Evolutionary conservation across 495 filamentous ascomycete genomes (phyloP).

Genomic region (Cudoniella acicularis): DNA sequence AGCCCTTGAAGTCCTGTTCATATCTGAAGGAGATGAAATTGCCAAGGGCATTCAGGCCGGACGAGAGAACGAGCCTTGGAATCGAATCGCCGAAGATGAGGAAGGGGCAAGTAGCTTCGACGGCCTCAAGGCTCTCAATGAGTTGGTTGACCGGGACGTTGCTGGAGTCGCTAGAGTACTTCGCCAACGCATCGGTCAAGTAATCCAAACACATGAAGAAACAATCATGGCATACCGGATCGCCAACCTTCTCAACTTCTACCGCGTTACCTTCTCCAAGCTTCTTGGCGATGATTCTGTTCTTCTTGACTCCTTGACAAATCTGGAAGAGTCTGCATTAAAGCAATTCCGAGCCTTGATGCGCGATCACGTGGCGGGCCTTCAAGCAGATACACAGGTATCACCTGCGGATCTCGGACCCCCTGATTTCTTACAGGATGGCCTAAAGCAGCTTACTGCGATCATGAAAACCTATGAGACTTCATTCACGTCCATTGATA

Average conservation of each 20-base stretch:
- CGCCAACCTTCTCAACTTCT: constrained; percentile 84
- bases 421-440: constrained; percentile 80
- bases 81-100: constrained; percentile 52
- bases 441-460: constrained; percentile 67
- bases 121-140: constrained; percentile 75
- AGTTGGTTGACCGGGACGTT: constrained; percentile 84
- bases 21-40: constrained; percentile 88
- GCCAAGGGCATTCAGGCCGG: constrained; percentile 81
- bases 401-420: constrained; percentile 66
- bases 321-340: constrained; percentile 72
- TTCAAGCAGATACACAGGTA: constrained; percentile 66
- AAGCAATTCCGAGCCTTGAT: constrained; percentile 77
- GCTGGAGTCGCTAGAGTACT: constrained; percentile 72
- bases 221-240: constrained; percentile 85
- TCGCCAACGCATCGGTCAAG: constrained; percentile 81
- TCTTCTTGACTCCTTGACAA: constrained; percentile 62
- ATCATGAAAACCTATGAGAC: constrained; percentile 82
- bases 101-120: constrained; percentile 64
- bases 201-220: constrained; percentile 89
- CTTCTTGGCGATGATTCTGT: constrained; percentile 67
- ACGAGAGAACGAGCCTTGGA: constrained; percentile 84
- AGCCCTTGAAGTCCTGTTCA: constrained; percentile 85
- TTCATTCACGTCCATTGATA: constrained; percentile 55
- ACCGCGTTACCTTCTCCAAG: constrained; percentile 76
- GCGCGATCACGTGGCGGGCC: constrained; percentile 67